These are phyloP conservation scores for Dendrobium catenatum DNA, from an alignment of 106 monocot genomes.

Conservation along the genomic window DNA sequence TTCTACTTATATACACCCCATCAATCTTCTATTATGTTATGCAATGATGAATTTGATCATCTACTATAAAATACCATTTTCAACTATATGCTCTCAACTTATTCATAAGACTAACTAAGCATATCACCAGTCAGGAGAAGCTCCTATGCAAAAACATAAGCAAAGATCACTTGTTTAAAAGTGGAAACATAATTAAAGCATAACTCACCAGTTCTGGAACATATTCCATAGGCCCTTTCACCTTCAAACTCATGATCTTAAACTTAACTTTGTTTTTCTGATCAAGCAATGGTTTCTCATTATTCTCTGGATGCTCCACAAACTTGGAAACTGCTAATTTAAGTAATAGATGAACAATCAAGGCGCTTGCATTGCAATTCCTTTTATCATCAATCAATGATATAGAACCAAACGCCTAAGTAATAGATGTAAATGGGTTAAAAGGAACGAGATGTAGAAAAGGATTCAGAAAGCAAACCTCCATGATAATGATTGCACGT, in stretches of 20 bases:
- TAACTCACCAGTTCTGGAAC: conserved; percentile 33
- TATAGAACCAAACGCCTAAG: background rate
- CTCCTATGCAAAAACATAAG: background rate
- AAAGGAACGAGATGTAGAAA: background rate
- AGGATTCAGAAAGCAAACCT: too few species aligned
- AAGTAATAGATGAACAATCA: background rate
- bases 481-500: background rate
- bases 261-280: conserved; percentile 38
- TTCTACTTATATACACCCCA: too few species aligned
- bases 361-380: background rate
- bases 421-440: background rate
- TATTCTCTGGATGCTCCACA: conserved; percentile 41
- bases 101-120: background rate
- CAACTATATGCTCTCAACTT: background rate
- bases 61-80: background rate
- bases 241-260: conserved; percentile 39
- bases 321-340: conserved; percentile 28
- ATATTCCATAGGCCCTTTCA: conserved; percentile 34
- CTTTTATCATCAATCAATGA: background rate
- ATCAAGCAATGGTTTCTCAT: conserved; percentile 29
- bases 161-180: background rate
- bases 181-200: background rate
- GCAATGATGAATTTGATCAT: background rate
- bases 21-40: too few species aligned
- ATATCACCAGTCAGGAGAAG: background rate